Conservation (phyloP, 75 land plant genomes). For the Isoetes taiwanensis region DNA sequence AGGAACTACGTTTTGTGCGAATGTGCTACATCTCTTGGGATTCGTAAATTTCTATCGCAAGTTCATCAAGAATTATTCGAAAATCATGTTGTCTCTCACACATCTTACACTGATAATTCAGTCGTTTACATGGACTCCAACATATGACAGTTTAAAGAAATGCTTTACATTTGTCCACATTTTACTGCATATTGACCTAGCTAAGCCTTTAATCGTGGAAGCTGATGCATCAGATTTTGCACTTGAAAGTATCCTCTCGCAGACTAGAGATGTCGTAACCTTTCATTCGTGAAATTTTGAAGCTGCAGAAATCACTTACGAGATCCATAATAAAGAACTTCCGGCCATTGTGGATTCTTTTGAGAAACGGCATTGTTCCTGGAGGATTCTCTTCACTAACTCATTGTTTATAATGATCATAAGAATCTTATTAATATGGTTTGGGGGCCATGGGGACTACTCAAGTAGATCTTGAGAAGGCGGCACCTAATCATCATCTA, state of each 20-base stretch:
- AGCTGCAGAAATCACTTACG: slow-evolving; percentile 13
- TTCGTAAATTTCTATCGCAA: slow-evolving; percentile 13
- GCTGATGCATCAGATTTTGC: slow-evolving; percentile 19
- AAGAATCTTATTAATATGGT: no score
- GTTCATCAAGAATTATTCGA: slow-evolving; percentile 12
- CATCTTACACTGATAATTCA: slow-evolving; percentile 1
- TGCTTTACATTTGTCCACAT: slow-evolving; percentile 7
- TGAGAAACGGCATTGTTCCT: slow-evolving; percentile 13
- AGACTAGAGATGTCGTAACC: slow-evolving; percentile 8
- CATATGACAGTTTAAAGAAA: slow-evolving; percentile 1
- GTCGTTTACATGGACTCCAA: slow-evolving; percentile 11
- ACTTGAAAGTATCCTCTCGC: slow-evolving; percentile 6
- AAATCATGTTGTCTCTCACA: slow-evolving; percentile 8
- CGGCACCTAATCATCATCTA: no score
- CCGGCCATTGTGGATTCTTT: slow-evolving; percentile 8
- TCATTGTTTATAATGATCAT: no score
- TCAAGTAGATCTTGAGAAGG: no score
- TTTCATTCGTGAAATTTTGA: slow-evolving; percentile 10
- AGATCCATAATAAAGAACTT: slow-evolving; percentile 9
- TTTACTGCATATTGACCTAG: slow-evolving; percentile 3
- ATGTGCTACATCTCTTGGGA: slow-evolving; percentile 12
- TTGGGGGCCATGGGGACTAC: no score
- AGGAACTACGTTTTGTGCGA: not conserved
- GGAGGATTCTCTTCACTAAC: no score
- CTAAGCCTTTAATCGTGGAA: slow-evolving; percentile 2